These are phyloP conservation scores for Botrytis sinoallii DNA, from an alignment of 2,329 filamentous ascomycete genomes.

Conservation along the genomic window DNA sequence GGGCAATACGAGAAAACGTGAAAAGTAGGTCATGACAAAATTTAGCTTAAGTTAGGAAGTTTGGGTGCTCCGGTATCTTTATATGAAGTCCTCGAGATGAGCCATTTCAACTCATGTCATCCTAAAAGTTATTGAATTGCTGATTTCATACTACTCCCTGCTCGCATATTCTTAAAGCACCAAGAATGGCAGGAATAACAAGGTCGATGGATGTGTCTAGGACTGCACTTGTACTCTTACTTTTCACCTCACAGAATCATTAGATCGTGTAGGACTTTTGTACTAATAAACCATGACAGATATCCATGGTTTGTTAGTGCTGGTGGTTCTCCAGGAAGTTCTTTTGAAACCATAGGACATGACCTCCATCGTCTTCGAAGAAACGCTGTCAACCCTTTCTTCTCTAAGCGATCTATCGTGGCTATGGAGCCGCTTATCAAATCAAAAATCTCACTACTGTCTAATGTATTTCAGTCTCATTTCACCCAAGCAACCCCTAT, in stretches of 20 bases:
- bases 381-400: conserved; percentile 29
- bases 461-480: conserved; percentile 20
- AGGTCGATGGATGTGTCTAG: neutral
- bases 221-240: neutral
- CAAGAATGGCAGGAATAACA: neutral
- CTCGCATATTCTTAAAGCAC: too few species aligned
- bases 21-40: conserved; percentile 22
- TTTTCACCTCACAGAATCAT: neutral
- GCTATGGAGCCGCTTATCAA: conserved; percentile 27
- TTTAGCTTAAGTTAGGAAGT: neutral
- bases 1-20: conserved; percentile 16
- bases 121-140: neutral
- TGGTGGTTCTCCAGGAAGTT: conserved; percentile 3
- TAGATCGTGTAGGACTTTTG: neutral
- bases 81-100: too few species aligned
- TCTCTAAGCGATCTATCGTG: conserved; percentile 25
- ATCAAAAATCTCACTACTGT: conserved; percentile 22
- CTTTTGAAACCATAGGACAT: conserved; percentile 22
- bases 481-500: conserved; percentile 12
- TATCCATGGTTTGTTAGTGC: conserved; percentile 5
- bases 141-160: neutral
- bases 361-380: conserved; percentile 28
- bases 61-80: neutral
- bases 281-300: neutral
- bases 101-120: neutral